Conservation (phyloP, 2,329 filamentous ascomycete genomes). For the Tolypocladium pustulatum region DNA sequence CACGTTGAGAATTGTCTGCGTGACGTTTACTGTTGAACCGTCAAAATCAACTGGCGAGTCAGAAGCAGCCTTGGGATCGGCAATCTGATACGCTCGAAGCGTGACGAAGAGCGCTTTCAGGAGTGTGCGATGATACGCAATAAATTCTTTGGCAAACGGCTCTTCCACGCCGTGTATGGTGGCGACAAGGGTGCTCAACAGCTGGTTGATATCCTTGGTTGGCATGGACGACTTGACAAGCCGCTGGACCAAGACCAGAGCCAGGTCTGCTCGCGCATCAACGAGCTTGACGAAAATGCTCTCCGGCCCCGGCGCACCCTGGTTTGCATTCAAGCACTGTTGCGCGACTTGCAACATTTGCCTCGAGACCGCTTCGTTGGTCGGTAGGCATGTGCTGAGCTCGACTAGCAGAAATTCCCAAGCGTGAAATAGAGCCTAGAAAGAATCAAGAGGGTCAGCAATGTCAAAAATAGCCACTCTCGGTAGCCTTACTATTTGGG, state of each 20-base stretch:
- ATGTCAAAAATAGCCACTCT: neutral
- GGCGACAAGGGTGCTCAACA: constrained; percentile 39
- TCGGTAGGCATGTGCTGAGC: constrained; percentile 55
- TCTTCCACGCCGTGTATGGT: constrained; percentile 44
- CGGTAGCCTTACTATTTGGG: constrained; percentile 56
- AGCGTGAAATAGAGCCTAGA: constrained; percentile 68
- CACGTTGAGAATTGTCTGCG: constrained; percentile 64
- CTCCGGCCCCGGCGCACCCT: constrained; percentile 60
- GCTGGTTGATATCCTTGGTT: constrained; percentile 38
- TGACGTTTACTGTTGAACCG: constrained; percentile 31
- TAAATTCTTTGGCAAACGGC: constrained; percentile 39
- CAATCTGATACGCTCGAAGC: constrained; percentile 51
- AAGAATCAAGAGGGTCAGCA: constrained; percentile 7
- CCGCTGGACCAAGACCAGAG: constrained; percentile 71
- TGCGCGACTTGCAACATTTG: constrained; percentile 65
- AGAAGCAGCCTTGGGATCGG: constrained; percentile 16
- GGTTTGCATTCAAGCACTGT: constrained; percentile 71
- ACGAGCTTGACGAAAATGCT: constrained; percentile 73
- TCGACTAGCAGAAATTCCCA: constrained; percentile 87
- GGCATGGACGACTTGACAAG: constrained; percentile 51
- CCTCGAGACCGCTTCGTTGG: constrained; percentile 46
- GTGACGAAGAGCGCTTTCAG: constrained; percentile 78
- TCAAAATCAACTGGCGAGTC: constrained; percentile 22
- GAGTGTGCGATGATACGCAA: constrained; percentile 70
- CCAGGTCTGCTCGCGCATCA: constrained; percentile 66